phyloP scores from a whole-genome alignment of 441 rosid genomes.

The Populus tomentosa region DNA sequence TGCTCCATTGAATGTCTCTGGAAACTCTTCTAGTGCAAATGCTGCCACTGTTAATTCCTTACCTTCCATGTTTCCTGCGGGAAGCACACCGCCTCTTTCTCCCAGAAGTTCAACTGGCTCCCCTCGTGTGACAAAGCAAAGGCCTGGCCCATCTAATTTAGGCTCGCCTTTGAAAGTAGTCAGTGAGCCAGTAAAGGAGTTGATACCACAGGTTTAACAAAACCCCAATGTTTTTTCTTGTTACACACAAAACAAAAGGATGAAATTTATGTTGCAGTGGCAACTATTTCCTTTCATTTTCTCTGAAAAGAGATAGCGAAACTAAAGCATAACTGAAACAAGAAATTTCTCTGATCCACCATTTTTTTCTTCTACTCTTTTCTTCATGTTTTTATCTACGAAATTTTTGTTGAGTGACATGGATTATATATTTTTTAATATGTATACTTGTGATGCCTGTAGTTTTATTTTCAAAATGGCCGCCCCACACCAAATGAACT shows the following conservation, averaged over 20 bases:
- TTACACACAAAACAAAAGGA: neutral
- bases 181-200: conserved; percentile 76
- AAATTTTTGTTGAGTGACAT: conserved; percentile 6
- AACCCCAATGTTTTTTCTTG: neutral
- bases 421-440: conserved; percentile 10
- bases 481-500: conserved; percentile 90
- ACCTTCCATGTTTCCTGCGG: conserved; percentile 95
- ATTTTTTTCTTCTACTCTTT: neutral
- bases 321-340: neutral
- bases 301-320: neutral
- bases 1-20: conserved; percentile 57
- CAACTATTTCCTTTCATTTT: neutral
- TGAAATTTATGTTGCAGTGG: neutral
- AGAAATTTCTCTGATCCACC: neutral
- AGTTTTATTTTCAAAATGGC: conserved; percentile 96
- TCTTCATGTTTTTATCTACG: conserved; percentile 2
- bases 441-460: conserved; percentile 22
- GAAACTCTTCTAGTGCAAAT: conserved; percentile 51
- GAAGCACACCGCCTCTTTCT: conserved; percentile 96
- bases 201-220: conserved; percentile 80
- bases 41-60: conserved; percentile 45
- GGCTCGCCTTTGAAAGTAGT: conserved; percentile 79
- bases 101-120: conserved; percentile 88
- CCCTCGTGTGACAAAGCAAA: conserved; percentile 72
- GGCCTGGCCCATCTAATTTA: conserved; percentile 76